Evolutionary conservation across 495 filamentous ascomycete species (phyloP).

Genomic region (Terfezia boudieri): DNA sequence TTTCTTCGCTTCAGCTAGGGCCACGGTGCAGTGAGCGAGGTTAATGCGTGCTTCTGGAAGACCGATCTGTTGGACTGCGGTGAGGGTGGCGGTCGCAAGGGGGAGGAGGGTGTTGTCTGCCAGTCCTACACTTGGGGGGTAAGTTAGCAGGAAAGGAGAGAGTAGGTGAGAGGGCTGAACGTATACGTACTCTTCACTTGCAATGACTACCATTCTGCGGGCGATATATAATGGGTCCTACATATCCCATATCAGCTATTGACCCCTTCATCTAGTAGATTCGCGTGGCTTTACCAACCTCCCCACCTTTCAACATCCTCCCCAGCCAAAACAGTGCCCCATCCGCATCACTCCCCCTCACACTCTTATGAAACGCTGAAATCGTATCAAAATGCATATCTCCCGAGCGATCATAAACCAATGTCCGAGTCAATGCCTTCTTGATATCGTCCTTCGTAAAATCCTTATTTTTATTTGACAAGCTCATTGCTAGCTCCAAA

Average conservation of each 20-base stretch:
- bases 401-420: constrained; percentile 84
- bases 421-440: constrained; percentile 56
- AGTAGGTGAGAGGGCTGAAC: background rate
- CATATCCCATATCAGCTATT: background rate
- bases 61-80: constrained; percentile 71
- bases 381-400: constrained; percentile 95
- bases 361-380: constrained; percentile 87
- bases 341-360: constrained; percentile 68
- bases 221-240: constrained; percentile 73
- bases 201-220: constrained; percentile 72
- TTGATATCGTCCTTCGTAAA: constrained; percentile 42
- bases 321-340: constrained; percentile 82
- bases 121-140: constrained; percentile 35
- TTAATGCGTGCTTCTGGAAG: constrained; percentile 90
- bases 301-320: constrained; percentile 88
- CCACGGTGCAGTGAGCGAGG: constrained; percentile 66
- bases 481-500: constrained; percentile 36
- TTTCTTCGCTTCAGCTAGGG: constrained; percentile 62
- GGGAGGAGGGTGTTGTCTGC: constrained; percentile 71
- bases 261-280: background rate
- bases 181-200: constrained; percentile 43
- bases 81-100: constrained; percentile 63
- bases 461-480: constrained; percentile 20
- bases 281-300: constrained; percentile 18
- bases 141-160: background rate